Evolutionary conservation across 192 early-diverging fungal species (phyloP).

Genomic region (Coemansia sp.): DNA sequence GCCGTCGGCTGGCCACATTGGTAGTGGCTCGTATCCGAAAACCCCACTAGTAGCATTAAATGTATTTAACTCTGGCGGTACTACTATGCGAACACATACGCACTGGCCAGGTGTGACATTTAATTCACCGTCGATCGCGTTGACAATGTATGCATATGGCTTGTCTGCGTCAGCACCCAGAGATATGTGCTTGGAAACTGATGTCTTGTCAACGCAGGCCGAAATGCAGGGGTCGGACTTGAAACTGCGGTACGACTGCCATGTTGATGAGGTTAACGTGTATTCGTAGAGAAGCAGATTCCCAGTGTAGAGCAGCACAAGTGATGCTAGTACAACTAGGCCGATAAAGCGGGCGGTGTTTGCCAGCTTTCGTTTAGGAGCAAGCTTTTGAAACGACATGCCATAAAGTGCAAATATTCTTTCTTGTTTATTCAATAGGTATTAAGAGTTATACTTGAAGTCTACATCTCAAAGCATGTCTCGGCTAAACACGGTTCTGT

Average conservation of each 20-base stretch:
- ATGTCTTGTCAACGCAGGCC: background rate
- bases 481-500: too few relatives aligned
- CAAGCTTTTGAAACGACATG: constrained; percentile 1
- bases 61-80: constrained; percentile 4
- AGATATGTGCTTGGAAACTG: background rate
- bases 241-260: background rate
- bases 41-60: background rate
- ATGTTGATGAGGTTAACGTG: background rate
- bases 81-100: constrained; percentile 22
- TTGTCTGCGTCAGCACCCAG: background rate
- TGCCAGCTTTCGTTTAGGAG: background rate
- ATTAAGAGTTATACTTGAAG: too few relatives aligned
- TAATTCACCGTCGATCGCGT: background rate
- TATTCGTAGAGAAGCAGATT: constrained; percentile 2
- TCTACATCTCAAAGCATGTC: too few relatives aligned
- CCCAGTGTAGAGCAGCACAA: constrained; percentile 8
- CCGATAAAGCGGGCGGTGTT: background rate
- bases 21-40: constrained; percentile 10
- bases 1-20: constrained; percentile 27
- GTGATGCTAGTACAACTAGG: background rate
- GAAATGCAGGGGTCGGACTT: constrained; percentile 5
- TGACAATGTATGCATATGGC: constrained; percentile 15
- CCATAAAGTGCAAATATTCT: background rate
- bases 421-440: background rate
- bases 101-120: constrained; percentile 19